A percentile compares a stretch with the other conserved stretches of the same genome.
Evolutionary conservation across 2,329 filamentous ascomycete species (phyloP).

Genomic region (Coleophoma crateriformis): DNA sequence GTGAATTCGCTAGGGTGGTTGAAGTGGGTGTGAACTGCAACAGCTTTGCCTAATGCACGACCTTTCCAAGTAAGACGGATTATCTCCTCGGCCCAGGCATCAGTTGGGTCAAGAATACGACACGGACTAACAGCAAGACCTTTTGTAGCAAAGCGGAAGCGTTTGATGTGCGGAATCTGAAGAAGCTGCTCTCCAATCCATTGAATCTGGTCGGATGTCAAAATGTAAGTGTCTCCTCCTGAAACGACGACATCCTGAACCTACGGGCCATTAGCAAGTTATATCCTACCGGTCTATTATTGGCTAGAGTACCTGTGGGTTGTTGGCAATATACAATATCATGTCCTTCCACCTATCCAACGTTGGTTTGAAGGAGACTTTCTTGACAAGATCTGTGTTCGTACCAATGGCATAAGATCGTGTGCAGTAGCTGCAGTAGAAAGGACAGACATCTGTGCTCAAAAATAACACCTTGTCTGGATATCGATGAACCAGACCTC

Average conservation of each 20-base stretch:
- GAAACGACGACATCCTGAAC: slow-evolving; percentile 52
- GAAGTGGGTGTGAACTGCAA: slow-evolving; percentile 61
- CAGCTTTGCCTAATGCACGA: slow-evolving; percentile 47
- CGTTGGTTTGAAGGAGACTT: slow-evolving; percentile 33
- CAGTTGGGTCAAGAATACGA: slow-evolving; percentile 44
- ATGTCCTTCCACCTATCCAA: slow-evolving; percentile 45
- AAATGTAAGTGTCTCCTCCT: slow-evolving; percentile 56
- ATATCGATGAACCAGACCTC: slow-evolving; percentile 58
- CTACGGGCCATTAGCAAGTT: no score
- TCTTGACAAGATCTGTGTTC: slow-evolving; percentile 46
- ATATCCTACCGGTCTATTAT: no score
- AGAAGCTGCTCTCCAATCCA: slow-evolving; percentile 51
- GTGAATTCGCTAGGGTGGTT: slow-evolving; percentile 58
- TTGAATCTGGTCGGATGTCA: slow-evolving; percentile 44
- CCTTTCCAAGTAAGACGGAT: slow-evolving; percentile 45
- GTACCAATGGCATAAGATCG: slow-evolving; percentile 53
- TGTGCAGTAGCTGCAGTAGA: slow-evolving; percentile 59
- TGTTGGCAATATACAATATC: slow-evolving; percentile 50
- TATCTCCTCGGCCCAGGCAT: slow-evolving; percentile 48
- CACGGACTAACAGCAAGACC: slow-evolving; percentile 54
- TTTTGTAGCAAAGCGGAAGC: slow-evolving; percentile 57
- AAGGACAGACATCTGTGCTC: slow-evolving; percentile 53
- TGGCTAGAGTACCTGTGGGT: slow-evolving; percentile 17
- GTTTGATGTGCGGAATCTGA: slow-evolving; percentile 49
- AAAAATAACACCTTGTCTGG: slow-evolving; percentile 57